phyloP scores from a whole-genome alignment of 352 stramenopile species.

The Elongisporangium anandrum region DNA sequence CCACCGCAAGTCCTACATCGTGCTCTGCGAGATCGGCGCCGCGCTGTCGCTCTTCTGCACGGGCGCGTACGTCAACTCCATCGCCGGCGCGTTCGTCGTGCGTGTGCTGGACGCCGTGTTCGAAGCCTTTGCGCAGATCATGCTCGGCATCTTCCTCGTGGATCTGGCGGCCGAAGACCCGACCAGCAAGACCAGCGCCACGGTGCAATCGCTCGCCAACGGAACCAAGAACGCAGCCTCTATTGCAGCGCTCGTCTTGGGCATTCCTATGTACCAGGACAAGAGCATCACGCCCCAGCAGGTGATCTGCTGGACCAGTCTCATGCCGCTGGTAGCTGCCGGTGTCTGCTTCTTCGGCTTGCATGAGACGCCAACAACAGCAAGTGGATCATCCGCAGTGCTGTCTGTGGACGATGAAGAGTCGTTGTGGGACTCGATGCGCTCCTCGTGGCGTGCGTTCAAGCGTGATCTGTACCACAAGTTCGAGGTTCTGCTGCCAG shows the following conservation, averaged over 20 bases:
- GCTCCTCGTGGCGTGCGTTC: conserved; percentile 36
- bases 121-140: conserved; percentile 77
- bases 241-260: conserved; percentile 50
- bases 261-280: conserved; percentile 65
- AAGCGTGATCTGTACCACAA: conserved; percentile 42
- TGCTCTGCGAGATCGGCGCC: conserved; percentile 57
- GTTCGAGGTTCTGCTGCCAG: conserved; percentile 37
- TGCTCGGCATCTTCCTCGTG: conserved; percentile 76
- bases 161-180: conserved; percentile 47
- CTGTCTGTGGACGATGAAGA: not conserved
- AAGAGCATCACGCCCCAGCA: conserved; percentile 37
- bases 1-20: conserved; percentile 81
- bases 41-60: conserved; percentile 55
- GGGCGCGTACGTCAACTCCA: conserved; percentile 41
- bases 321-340: conserved; percentile 49
- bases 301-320: conserved; percentile 61
- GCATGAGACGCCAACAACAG: conserved; percentile 23
- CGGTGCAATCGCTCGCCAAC: conserved; percentile 70
- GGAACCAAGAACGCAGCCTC: conserved; percentile 60
- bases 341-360: conserved; percentile 44
- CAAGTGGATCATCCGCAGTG: not conserved
- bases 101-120: conserved; percentile 64
- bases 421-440: conserved; percentile 11
- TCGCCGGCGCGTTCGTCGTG: conserved; percentile 62
- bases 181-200: conserved; percentile 51